Evolutionary conservation across 768 basidiomycete genomes (phyloP), one percentile per base, ranked within the genome.

Genomic region (Phylloporus arenicola): DNA sequence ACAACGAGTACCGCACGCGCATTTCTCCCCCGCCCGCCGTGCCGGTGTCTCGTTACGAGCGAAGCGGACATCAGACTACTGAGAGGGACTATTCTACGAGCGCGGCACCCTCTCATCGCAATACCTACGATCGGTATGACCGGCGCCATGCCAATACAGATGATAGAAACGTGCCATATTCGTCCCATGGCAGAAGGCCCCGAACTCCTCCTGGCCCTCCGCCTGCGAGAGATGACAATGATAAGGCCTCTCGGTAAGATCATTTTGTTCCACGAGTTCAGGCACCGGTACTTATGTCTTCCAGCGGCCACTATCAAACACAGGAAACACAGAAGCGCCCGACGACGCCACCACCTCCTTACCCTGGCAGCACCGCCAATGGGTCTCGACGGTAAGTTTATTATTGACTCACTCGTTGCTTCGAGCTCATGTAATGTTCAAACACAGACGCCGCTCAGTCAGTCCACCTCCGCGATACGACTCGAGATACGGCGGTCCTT

Each of bases 1-100:
- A 80, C 58, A 86, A 91, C 57, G 88, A 90, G 43, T 83, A 81
- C 56, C 76, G 83, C 59, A 59, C 65, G 58, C 76, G 84, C 41
- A 84, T 78, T 49, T 66, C 74, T 48, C 69, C 74, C 48, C 69
- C 72, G n/a, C 65, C 67, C 22, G 62, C 62, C 6, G 75, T 73
- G 16, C 70, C 79, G 25, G 72, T 72, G n/a, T 69, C 78, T 47
- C 77, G 82, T 56, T 75, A 78, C 52, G 77, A 80, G 39, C 80
- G 86, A 42, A 76, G 67, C 33, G 54, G 43, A 25, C 35, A 54
- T 9, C 51, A 54, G 31, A 67, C 63, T 42, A 54, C 69, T 48
- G 75, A 75, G 45, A 63, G 57, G 45, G 71, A 82, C n/a, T 67
- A 68, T 56, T 65, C 75, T 51, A 74, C 79, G 59, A 76, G 80